Evolutionary conservation across 768 basidiomycete species (phyloP).

Genomic region (Leccinum boreale): DNA sequence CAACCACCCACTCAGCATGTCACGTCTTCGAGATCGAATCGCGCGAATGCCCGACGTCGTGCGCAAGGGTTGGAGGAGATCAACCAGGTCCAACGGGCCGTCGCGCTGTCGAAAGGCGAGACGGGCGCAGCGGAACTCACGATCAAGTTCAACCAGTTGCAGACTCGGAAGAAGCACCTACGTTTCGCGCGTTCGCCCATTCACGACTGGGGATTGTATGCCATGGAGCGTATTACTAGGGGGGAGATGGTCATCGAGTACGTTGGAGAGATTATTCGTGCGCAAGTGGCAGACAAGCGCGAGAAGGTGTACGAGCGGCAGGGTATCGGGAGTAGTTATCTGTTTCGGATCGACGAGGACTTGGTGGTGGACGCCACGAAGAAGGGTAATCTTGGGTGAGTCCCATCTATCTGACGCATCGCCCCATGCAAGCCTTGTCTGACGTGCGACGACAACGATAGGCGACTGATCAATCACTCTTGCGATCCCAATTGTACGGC

Average conservation of each 20-base stretch:
- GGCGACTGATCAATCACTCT: slow-evolving; percentile 97
- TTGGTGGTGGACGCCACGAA: slow-evolving; percentile 98
- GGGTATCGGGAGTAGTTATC: slow-evolving; percentile 96
- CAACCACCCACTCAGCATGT: slow-evolving; percentile 52
- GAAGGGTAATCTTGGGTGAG: slow-evolving; percentile 97
- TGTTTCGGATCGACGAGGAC: slow-evolving; percentile 98
- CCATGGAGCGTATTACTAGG: slow-evolving; percentile 89
- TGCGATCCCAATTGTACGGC: slow-evolving; percentile 94
- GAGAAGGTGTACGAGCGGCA: slow-evolving; percentile 97
- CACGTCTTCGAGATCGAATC: slow-evolving; percentile 82
- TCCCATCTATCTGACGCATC: not conserved
- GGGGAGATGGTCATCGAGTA: slow-evolving; percentile 99
- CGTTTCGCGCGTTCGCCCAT: slow-evolving; percentile 94
- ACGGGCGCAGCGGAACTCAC: slow-evolving; percentile 63
- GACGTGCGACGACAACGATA: slow-evolving; percentile 29
- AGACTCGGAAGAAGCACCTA: slow-evolving; percentile 96
- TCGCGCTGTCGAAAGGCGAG: slow-evolving; percentile 73
- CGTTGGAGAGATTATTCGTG: slow-evolving; percentile 94
- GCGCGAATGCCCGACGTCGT: slow-evolving; percentile 87
- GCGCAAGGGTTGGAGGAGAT: slow-evolving; percentile 94
- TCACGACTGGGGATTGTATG: slow-evolving; percentile 98
- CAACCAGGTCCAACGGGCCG: slow-evolving; percentile 82
- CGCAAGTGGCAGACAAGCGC: slow-evolving; percentile 92
- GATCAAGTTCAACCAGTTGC: slow-evolving; percentile 99
- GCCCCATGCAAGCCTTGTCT: slow-evolving; percentile 9